These are phyloP conservation scores for Gliomastix tumulicola DNA, from an alignment of 2,329 filamentous ascomycete genomes.

Conservation along the genomic window DNA sequence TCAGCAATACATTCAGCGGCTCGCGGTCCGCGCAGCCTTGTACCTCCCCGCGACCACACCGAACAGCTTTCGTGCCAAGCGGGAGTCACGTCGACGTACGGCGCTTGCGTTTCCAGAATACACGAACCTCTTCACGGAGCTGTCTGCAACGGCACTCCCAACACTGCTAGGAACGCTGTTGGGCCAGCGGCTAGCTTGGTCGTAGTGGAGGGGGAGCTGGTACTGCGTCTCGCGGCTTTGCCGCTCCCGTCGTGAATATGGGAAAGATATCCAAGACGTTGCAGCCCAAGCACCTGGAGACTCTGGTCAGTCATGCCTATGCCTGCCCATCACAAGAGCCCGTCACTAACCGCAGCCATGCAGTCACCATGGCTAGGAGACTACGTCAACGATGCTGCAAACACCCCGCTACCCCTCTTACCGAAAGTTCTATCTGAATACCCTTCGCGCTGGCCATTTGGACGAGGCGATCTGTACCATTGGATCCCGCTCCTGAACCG, in stretches of 20 bases:
- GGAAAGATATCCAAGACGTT: slow-evolving; percentile 63
- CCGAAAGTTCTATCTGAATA: slow-evolving; percentile 72
- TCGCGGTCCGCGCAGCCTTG: no score
- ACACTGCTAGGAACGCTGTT: slow-evolving; percentile 26
- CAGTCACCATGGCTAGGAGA: slow-evolving; percentile 83
- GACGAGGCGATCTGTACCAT: slow-evolving; percentile 91
- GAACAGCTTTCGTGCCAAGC: no score
- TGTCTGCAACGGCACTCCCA: slow-evolving; percentile 23
- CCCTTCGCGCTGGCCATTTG: slow-evolving; percentile 88
- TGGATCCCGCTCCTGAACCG: slow-evolving; percentile 94
- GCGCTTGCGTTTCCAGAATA: no score
- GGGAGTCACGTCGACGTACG: no score
- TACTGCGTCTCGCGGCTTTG: slow-evolving; percentile 44
- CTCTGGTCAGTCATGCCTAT: slow-evolving; percentile 43
- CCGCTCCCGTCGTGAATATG: slow-evolving; percentile 54
- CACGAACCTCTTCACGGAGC: no score
- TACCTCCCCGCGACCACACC: no score
- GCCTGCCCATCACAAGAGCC: neutral
- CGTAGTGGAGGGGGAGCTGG: slow-evolving; percentile 53
- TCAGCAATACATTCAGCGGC: no score
- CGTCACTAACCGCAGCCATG: slow-evolving; percentile 14
- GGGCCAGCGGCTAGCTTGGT: slow-evolving; percentile 27
- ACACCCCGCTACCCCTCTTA: slow-evolving; percentile 66
- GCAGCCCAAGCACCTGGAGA: slow-evolving; percentile 61
- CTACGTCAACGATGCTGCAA: slow-evolving; percentile 67